Evolutionary conservation across 345 rosid species (phyloP).

Genomic region (Eucalyptus sp.): DNA sequence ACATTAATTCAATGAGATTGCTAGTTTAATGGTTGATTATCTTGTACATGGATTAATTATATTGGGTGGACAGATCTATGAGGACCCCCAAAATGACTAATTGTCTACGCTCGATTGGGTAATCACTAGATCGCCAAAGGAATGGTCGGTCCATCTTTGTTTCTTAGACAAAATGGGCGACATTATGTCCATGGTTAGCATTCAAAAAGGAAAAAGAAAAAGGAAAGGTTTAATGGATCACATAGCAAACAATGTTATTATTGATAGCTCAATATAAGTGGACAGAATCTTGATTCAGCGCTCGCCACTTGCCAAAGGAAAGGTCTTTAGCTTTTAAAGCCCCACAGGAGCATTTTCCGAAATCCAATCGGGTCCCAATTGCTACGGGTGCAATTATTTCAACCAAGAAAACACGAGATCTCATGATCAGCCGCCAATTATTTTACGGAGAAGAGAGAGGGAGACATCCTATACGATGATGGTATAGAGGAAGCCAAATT

Average conservation of each 20-base stretch:
- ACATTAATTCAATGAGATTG: neutral
- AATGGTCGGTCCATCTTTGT: neutral
- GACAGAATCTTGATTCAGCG: conserved; percentile 1
- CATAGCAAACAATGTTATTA: neutral
- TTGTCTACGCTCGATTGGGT: neutral
- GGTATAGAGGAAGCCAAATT: neutral
- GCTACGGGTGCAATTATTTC: neutral
- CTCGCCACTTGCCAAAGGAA: conserved; percentile 19
- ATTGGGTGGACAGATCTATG: neutral
- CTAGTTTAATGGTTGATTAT: neutral
- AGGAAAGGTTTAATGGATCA: neutral
- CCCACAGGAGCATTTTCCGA: conserved; percentile 3
- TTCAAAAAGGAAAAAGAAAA: neutral
- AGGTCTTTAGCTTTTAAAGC: conserved; percentile 9
- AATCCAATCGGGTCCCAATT: neutral
- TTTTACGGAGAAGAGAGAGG: neutral
- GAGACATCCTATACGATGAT: neutral
- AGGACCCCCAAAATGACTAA: neutral
- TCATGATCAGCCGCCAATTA: no score
- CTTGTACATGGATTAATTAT: neutral
- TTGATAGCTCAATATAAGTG: conserved; percentile 1
- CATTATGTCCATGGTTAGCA: neutral
- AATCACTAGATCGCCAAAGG: neutral
- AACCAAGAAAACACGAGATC: neutral
- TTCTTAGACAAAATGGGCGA: neutral